Evolutionary conservation across 768 basidiomycete species (phyloP), one percentile per base, ranked within the genome.

Genomic region (Kwoniella europaea): DNA sequence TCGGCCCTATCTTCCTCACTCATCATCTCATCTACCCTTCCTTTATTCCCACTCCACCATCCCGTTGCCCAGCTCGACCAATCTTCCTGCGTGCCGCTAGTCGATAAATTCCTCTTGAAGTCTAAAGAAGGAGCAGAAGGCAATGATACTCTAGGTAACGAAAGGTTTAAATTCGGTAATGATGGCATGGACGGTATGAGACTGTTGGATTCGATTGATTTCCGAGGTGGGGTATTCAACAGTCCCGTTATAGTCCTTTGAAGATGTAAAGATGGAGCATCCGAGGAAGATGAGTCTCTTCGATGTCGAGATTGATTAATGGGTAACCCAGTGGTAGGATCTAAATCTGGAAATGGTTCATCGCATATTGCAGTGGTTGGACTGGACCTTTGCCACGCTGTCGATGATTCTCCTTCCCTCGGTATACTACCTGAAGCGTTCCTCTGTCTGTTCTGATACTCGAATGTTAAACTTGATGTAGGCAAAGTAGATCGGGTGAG

Each of bases 1-100:
- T 85, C 86, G 4, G 85, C 85, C 54, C 86, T 85, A 77, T 91
- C 89, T 27, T 88, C 87, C 53, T 89, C 86, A 22, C 84, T 78
- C 35, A 88, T 83, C 43, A 90, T 84, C 9, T 80, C 67, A 66
- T 88, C 85, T 10, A 86, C 84, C 57, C 84, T 79, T 18, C 84
- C 84, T 71, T 87, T 88, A 62, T 84, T 84, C 29, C 88, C 88
- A 27, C 54, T 58, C 74, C 73, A 76, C 74, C 75, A 76, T 16
- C 76, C 74, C 6, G 74, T 55, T 3, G 77, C 65, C 77, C 79
- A 78, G 6, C 60, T 65, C 22, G 71, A 50, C 77, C 77, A 78
- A 64, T 80, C 77, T 5, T 71, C 75, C 29, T 75, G 71, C 16
- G 50, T 42, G 3, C 71, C 57, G 6, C 72, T 70, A 1, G 79